Conservation (phyloP, 805 yeast genomes). For the Lachancea quebecensis region DNA sequence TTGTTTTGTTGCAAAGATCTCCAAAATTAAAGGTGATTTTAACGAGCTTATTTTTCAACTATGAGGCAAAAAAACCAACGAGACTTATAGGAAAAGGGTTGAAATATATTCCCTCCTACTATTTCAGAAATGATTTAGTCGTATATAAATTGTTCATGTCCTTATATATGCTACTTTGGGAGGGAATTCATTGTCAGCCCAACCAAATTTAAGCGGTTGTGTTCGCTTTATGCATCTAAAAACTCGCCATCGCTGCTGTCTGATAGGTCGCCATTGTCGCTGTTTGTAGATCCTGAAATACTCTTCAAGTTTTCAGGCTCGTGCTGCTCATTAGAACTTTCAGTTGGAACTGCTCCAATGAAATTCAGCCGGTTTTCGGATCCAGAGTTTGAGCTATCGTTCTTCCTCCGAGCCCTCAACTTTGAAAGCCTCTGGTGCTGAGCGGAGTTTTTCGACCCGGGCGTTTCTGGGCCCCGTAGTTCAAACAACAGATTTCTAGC, state of each 20-base stretch:
- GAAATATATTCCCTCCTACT: too few species aligned
- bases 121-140: background rate
- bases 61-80: background rate
- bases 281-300: background rate
- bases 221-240: slow-evolving; percentile 7
- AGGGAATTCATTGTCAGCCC: background rate
- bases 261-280: background rate
- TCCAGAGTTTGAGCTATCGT: background rate
- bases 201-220: background rate
- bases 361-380: slow-evolving; percentile 6
- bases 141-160: slow-evolving; percentile 1
- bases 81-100: too few species aligned
- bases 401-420: slow-evolving; percentile 2
- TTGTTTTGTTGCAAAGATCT: background rate
- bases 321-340: too few species aligned
- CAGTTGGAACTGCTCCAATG: background rate
- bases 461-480: slow-evolving; percentile 38
- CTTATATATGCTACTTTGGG: background rate
- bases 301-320: background rate
- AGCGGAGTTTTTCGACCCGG: slow-evolving; percentile 17
- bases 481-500: slow-evolving; percentile 42
- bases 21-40: background rate
- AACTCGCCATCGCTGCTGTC: slow-evolving; percentile 8
- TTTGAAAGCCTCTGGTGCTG: slow-evolving; percentile 23
- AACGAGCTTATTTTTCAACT: background rate